Percentiles rank a stretch among this genome's conserved stretches.
These are phyloP conservation scores for Dictyostelium citrinum DNA, from an alignment of 78 protist genomes.

Conservation along the genomic window DNA sequence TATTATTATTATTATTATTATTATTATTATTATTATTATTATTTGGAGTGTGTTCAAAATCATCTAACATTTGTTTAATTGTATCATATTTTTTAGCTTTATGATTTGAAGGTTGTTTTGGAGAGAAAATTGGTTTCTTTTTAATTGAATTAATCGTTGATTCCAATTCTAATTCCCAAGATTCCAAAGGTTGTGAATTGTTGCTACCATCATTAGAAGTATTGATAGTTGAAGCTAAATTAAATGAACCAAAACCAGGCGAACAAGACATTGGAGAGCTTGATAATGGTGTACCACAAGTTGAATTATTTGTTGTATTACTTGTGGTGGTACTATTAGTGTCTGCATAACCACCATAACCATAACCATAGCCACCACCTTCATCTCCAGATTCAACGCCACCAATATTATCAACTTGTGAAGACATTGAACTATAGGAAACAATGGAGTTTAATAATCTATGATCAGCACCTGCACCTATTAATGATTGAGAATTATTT, in stretches of 20 bases:
- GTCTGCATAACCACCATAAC: neutral
- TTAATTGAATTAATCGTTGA: constrained; percentile 6
- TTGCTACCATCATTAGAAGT: neutral
- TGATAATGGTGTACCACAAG: neutral
- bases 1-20: neutral
- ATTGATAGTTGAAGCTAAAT: neutral
- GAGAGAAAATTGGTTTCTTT: constrained; percentile 5
- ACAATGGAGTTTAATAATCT: constrained; percentile 34
- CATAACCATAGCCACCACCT: neutral
- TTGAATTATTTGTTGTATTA: neutral
- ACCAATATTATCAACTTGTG: neutral
- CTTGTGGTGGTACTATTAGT: neutral
- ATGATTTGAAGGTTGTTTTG: neutral
- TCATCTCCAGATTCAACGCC: neutral
- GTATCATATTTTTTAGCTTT: neutral
- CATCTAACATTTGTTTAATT: constrained; percentile 4
- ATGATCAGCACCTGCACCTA: constrained; percentile 60
- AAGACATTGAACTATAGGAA: neutral
- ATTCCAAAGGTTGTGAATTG: neutral
- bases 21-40: neutral
- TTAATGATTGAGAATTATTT: constrained; percentile 24
- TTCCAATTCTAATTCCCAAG: constrained; percentile 55
- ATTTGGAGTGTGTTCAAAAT: neutral
- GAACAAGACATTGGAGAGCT: constrained; percentile 8
- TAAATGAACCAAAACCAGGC: neutral